These are phyloP conservation scores for Debaryomyces coudertii DNA, from an alignment of 1,139 yeast species.

Conservation along the genomic window DNA sequence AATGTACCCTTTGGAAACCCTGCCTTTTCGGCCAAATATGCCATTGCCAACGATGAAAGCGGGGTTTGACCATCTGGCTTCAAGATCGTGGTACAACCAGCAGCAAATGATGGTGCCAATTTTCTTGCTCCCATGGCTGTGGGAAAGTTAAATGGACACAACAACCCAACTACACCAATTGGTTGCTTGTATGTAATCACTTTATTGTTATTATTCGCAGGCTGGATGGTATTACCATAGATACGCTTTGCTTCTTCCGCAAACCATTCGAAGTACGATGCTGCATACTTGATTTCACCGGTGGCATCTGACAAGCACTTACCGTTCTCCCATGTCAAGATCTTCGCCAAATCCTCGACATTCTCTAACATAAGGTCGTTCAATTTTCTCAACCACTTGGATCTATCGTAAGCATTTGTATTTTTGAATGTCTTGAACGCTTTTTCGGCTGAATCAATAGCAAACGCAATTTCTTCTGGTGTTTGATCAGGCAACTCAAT, in stretches of 20 bases:
- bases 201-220: conserved; percentile 41
- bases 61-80: conserved; percentile 53
- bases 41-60: conserved; percentile 47
- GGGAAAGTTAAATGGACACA: conserved; percentile 54
- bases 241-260: conserved; percentile 47
- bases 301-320: conserved; percentile 44
- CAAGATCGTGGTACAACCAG: conserved; percentile 50
- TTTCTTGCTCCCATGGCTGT: conserved; percentile 53
- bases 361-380: conserved; percentile 44
- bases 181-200: conserved; percentile 49
- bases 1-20: conserved; percentile 50
- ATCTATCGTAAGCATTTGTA: conserved; percentile 66
- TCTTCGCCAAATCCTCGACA: conserved; percentile 44
- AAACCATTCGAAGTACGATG: conserved; percentile 50
- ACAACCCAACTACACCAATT: conserved; percentile 51
- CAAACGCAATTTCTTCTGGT: conserved; percentile 55
- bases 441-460: conserved; percentile 62
- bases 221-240: conserved; percentile 47
- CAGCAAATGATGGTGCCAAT: conserved; percentile 53
- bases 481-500: conserved; percentile 61
- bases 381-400: conserved; percentile 65
- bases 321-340: conserved; percentile 49
- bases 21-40: conserved; percentile 46
- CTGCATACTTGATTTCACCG: conserved; percentile 48
- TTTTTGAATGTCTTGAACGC: conserved; percentile 64